Evolutionary conservation across 441 rosid species (phyloP), one percentile per base, ranked within the genome.

Genomic region (Hura crepitans): DNA sequence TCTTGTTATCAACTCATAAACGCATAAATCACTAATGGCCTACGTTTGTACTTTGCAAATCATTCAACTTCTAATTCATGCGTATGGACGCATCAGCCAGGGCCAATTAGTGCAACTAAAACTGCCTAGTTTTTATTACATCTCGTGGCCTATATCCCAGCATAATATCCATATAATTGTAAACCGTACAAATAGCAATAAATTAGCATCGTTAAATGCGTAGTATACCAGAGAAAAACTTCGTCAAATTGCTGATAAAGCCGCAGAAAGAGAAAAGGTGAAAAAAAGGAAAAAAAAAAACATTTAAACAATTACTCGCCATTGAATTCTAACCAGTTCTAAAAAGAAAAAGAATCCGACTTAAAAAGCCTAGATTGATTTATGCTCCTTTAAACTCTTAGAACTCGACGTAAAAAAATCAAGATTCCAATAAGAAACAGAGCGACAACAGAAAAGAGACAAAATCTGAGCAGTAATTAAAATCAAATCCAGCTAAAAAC

Each of bases 111-210:
- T 68, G 47, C 62, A 51, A 25, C 28, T 13, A 30, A 62, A 55
- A 63, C 59, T n/a, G 25, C 55, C 72, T 15, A 65, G 49, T 31
- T n/a, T 71, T 23, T 31, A 20, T 20, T 27, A 12, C 49, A 37
- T 33, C 51, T 61, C 20, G 58, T 15, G 43, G 47, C 62, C 58
- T 46, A 37, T 23, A 58, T 8, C 5, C 60, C 30, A 53, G n/a
- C 49, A 42, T 22, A n/a, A 25, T 54, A 25, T 22, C 10, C 27
- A 66, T 50, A 17, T 2, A 12, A 66, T 9, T 56, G 30, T 15
- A 31, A 31, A 28, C 63, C 23, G 6, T 18, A 25, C 46, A 37
- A 60, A 6, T 17, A 58, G n/a, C 14, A 42, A 45, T 42, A 25
- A 63, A 25, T 45, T 45, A 63, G 33, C 54, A 25, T 14, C 14